A percentile compares a stretch with the other conserved stretches of the same genome.
These are phyloP conservation scores for Kwoniella pini DNA, from an alignment of 768 basidiomycete species.

Conservation along the genomic window DNA sequence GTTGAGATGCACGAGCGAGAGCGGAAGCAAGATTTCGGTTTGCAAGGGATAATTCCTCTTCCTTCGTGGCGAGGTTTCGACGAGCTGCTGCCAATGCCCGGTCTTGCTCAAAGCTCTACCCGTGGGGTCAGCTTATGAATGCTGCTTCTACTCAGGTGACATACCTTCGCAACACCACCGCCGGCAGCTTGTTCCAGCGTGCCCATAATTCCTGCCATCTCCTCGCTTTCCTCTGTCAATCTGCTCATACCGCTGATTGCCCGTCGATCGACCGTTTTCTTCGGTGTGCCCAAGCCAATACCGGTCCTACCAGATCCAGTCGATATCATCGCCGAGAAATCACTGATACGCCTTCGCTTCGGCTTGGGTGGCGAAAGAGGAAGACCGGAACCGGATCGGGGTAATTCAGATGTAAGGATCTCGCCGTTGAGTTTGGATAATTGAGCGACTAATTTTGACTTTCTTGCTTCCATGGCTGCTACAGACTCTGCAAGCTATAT, in stretches of 20 bases:
- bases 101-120: constrained; percentile 39
- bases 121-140: neutral
- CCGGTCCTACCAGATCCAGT: constrained; percentile 20
- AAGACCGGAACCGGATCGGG: constrained; percentile 26
- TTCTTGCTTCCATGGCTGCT: constrained; percentile 48
- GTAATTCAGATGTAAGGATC: constrained; percentile 46
- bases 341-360: constrained; percentile 52
- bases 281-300: constrained; percentile 34
- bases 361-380: constrained; percentile 27
- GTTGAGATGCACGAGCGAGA: constrained; percentile 10
- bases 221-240: constrained; percentile 35
- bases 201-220: constrained; percentile 22
- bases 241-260: constrained; percentile 46
- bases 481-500: constrained; percentile 47
- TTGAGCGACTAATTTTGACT: constrained; percentile 37
- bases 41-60: constrained; percentile 28
- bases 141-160: neutral
- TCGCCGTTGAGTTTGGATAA: constrained; percentile 51
- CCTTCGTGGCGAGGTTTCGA: constrained; percentile 30
- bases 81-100: constrained; percentile 32
- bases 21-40: constrained; percentile 20
- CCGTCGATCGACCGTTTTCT: constrained; percentile 29
- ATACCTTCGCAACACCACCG: constrained; percentile 10
- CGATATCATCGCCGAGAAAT: constrained; percentile 28
- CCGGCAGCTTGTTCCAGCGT: constrained; percentile 16